Evolutionary conservation across 2,329 filamentous ascomycete genomes (phyloP).

Genomic region (Exophiala phaeomuriformis): DNA sequence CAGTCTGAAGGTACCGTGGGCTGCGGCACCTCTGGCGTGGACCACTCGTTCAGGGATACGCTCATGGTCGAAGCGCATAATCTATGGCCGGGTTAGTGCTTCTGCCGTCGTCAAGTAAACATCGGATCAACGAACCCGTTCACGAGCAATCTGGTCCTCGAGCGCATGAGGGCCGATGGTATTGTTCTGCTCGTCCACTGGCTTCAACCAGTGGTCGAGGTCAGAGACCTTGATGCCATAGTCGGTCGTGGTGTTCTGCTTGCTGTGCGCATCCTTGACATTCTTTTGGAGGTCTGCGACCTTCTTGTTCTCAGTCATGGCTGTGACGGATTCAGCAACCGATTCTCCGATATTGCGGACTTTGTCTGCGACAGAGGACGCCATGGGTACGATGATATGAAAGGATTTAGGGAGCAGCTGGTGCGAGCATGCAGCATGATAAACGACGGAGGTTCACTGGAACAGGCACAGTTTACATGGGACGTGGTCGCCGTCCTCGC

Average conservation of each 20-base stretch:
- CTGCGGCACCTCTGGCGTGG: constrained; percentile 57
- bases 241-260: constrained; percentile 64
- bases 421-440: constrained; percentile 2
- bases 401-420: neutral
- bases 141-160: constrained; percentile 64
- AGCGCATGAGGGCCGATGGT: constrained; percentile 60
- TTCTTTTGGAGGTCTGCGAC: constrained; percentile 46
- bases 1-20: constrained; percentile 61
- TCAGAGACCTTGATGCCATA: constrained; percentile 66
- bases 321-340: constrained; percentile 9
- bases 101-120: neutral
- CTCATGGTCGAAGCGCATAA: constrained; percentile 65
- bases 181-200: constrained; percentile 48
- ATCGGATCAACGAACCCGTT: constrained; percentile 51
- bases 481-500: neutral
- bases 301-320: constrained; percentile 22
- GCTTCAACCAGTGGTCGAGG: constrained; percentile 70
- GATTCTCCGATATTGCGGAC: constrained; percentile 14
- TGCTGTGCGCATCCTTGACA: constrained; percentile 49
- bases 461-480: neutral
- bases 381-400: constrained; percentile 7
- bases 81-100: constrained; percentile 29
- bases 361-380: constrained; percentile 13
- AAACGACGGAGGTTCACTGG: constrained; percentile 4
- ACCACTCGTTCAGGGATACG: constrained; percentile 63